Base-by-base conservation (phyloP, 441 rosid genomes). In the Erodium chrysanthum region DNA sequence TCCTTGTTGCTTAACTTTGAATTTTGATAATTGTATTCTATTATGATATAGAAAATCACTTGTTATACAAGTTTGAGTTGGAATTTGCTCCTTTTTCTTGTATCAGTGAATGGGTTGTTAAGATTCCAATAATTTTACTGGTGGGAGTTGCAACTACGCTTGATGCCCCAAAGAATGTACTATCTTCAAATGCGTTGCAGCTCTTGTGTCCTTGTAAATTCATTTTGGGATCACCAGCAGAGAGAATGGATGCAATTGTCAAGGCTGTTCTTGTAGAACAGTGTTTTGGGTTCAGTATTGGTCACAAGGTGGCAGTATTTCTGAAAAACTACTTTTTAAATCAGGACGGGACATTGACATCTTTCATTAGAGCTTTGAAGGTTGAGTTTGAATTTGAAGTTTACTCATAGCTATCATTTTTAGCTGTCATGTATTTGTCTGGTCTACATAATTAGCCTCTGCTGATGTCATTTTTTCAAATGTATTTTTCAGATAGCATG, bases 91-190 rank as follows among this genome's bases (percentile, higher is more conserved):
- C 56, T 50, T 23, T 67, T 64, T 46, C 48, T 69, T 70, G 66
- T 69, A 60, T 58, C 83, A 93, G 98, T 71, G 97, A 93, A 77
- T 93, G 98, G 93, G 83, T 82, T 64, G 70, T 84, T 67, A 93
- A 85, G 83, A 79, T 93, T 80, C 98, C 98, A n/a, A 78, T 85
- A 64, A 79, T 85, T 69, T 68, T 91, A 50, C 80, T 93, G 68
- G 82, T 89, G 86, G 97, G 98, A 42, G 90, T 91, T 71, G 85
- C 98, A 70, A 93, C 97, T 67, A 88, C 92, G 46, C 83, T 82
- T 71, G 96, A 89, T 79, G 83, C 88, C 31, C 84, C 80, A 52
- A 84, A 82, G 81, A 84, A 72, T 68, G 77, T 84, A 68, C 87
- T 93, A 71, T 77, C 85, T 65, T 83, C 84, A 69, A 84, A 76